These are phyloP conservation scores for Calonectria pseudoreteaudii DNA, from an alignment of 2,329 filamentous ascomycete genomes.

Conservation along the genomic window DNA sequence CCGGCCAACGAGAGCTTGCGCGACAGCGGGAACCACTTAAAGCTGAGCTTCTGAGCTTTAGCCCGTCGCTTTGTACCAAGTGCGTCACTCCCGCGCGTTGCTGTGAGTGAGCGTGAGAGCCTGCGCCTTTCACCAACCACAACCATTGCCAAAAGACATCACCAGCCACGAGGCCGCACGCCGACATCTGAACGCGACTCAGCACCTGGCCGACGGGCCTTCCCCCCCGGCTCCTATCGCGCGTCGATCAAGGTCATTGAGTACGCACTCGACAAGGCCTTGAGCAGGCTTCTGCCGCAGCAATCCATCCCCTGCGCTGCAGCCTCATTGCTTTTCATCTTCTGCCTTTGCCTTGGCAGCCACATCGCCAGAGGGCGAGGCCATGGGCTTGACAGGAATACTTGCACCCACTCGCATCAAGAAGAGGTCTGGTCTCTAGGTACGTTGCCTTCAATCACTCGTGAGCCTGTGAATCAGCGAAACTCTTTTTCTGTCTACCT, in stretches of 20 bases:
- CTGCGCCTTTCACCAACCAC: conserved; percentile 16
- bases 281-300: background rate
- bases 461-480: background rate
- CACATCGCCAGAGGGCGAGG: conserved; percentile 40
- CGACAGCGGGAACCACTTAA: conserved; percentile 26
- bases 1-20: conserved; percentile 23
- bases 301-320: background rate
- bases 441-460: conserved; percentile 33
- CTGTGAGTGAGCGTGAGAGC: conserved; percentile 15
- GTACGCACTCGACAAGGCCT: background rate
- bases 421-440: conserved; percentile 46
- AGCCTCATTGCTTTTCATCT: background rate
- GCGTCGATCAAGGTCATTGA: conserved; percentile 1
- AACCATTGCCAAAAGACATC: conserved; percentile 23
- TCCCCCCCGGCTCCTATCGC: background rate
- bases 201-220: background rate
- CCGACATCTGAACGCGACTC: background rate
- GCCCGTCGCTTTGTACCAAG: conserved; percentile 33
- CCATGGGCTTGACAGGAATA: conserved; percentile 50
- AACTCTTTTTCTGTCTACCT: background rate
- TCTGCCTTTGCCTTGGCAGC: conserved; percentile 17
- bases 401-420: conserved; percentile 45
- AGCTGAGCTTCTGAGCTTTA: conserved; percentile 33
- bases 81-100: conserved; percentile 39
- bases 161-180: conserved; percentile 17